Percentiles rank a stretch among this genome's conserved stretches.
Conservation (phyloP, 2,329 filamentous ascomycete species). For the Camillea tinctor region DNA sequence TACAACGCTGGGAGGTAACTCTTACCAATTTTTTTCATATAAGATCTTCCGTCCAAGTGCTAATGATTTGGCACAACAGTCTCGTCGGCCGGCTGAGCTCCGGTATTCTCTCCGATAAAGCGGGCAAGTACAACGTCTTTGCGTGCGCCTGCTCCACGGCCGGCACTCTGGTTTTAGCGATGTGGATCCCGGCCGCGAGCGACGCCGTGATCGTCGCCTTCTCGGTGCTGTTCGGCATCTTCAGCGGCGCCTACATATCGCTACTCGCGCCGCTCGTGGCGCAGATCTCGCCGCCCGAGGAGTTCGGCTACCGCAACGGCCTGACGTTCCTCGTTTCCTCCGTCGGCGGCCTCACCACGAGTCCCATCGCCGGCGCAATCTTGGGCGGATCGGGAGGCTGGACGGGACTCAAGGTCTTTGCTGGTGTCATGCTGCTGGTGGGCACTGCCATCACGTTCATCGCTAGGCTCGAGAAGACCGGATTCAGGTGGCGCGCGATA, state of each 20-base stretch:
- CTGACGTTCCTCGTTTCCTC: slow-evolving; percentile 50
- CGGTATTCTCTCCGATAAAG: slow-evolving; percentile 14
- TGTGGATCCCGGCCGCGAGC: slow-evolving; percentile 32
- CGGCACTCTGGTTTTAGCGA: slow-evolving; percentile 22
- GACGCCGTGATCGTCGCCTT: slow-evolving; percentile 24
- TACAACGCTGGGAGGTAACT: slow-evolving; percentile 11
- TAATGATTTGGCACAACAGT: slow-evolving; percentile 2
- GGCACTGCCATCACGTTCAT: neutral
- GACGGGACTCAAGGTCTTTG: slow-evolving; percentile 1
- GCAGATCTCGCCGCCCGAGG: slow-evolving; percentile 51
- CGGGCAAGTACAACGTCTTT: slow-evolving; percentile 24
- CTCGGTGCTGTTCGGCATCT: slow-evolving; percentile 28
- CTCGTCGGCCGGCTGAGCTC: slow-evolving; percentile 16
- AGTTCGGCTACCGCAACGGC: slow-evolving; percentile 54
- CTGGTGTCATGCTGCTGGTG: slow-evolving; percentile 1
- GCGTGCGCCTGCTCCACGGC: slow-evolving; percentile 43
- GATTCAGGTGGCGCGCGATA: neutral
- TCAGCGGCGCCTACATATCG: slow-evolving; percentile 27
- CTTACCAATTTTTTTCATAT: neutral
- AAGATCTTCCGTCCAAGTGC: neutral
- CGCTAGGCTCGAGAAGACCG: neutral
- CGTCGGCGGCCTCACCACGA: slow-evolving; percentile 49
- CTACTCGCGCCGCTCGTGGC: slow-evolving; percentile 25
- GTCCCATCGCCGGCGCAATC: slow-evolving; percentile 45
- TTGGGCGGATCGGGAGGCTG: slow-evolving; percentile 2